Conservation (phyloP, 1,284 basidiomycete genomes). For the Tilletiopsis washingtonensis region DNA sequence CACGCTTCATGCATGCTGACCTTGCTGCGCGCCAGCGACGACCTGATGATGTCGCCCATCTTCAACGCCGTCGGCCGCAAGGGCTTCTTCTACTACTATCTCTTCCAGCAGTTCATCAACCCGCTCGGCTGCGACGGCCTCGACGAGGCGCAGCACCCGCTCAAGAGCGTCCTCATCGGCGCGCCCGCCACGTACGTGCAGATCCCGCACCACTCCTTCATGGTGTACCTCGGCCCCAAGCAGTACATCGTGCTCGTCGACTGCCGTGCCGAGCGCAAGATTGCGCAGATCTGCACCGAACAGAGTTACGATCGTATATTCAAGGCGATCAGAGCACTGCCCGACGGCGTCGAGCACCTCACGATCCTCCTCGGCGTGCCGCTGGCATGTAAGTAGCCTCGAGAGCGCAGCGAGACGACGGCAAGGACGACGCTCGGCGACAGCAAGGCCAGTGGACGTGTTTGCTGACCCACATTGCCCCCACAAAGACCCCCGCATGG, state of each 20-base stretch:
- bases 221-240: constrained; percentile 42
- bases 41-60: constrained; percentile 35
- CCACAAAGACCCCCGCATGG: constrained; percentile 47
- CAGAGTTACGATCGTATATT: constrained; percentile 36
- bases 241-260: constrained; percentile 42
- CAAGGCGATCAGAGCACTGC: constrained; percentile 26
- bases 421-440: too few relatives aligned
- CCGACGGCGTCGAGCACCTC: constrained; percentile 38
- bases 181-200: constrained; percentile 36
- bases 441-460: too few relatives aligned
- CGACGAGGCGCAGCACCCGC: constrained; percentile 16
- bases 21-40: too few relatives aligned
- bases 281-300: constrained; percentile 38
- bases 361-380: constrained; percentile 46
- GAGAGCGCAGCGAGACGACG: too few relatives aligned
- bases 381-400: too few relatives aligned
- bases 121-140: constrained; percentile 29
- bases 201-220: constrained; percentile 36
- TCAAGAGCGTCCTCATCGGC: constrained; percentile 35
- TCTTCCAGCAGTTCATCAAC: constrained; percentile 44
- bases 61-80: constrained; percentile 37
- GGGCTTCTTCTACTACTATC: constrained; percentile 43
- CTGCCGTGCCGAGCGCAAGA: constrained; percentile 43
- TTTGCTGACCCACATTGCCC: too few relatives aligned
- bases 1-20: too few relatives aligned